These are phyloP conservation scores for Penicillium samsonianum DNA, from an alignment of 495 filamentous ascomycete species.

Conservation along the genomic window DNA sequence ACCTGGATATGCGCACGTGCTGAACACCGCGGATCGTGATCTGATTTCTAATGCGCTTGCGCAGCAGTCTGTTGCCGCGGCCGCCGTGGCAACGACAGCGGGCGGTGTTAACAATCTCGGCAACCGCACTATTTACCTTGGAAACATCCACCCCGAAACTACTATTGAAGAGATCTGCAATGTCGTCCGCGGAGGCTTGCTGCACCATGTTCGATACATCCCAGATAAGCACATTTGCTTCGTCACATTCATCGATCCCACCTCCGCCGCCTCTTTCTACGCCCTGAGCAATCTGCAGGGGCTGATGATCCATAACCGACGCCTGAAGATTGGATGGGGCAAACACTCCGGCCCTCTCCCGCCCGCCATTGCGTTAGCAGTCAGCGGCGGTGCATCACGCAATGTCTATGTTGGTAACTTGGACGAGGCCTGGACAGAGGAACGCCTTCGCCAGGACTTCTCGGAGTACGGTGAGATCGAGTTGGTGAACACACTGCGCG, in stretches of 20 bases:
- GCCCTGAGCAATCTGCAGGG: conserved; percentile 96
- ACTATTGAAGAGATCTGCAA: conserved; percentile 99
- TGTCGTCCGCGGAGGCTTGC: conserved; percentile 85
- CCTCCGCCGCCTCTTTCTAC: conserved; percentile 96
- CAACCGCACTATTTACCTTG: conserved; percentile 95
- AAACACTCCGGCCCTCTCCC: conserved; percentile 98
- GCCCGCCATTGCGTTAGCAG: conserved; percentile 92
- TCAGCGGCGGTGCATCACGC: conserved; percentile 89
- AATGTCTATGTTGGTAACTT: conserved; percentile 99
- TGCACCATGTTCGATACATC: conserved; percentile 98
- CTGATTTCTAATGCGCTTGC: conserved; percentile 93
- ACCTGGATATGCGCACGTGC: conserved; percentile 93
- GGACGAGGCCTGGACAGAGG: conserved; percentile 95
- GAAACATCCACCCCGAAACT: conserved; percentile 98
- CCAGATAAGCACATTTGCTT: conserved; percentile 99
- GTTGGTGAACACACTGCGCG: conserved; percentile 90
- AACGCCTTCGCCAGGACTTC: conserved; percentile 93
- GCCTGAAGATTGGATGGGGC: conserved; percentile 98
- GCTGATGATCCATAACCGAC: conserved; percentile 97
- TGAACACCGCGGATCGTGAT: conserved; percentile 93
- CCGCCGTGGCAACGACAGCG: conserved; percentile 92
- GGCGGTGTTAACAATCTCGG: conserved; percentile 96
- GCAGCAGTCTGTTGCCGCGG: conserved; percentile 95
- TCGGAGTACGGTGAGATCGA: conserved; percentile 98
- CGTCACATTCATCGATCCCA: conserved; percentile 98